These are phyloP conservation scores for Skeletonema marinoi DNA, from an alignment of 108 stramenopile species.

Conservation along the genomic window DNA sequence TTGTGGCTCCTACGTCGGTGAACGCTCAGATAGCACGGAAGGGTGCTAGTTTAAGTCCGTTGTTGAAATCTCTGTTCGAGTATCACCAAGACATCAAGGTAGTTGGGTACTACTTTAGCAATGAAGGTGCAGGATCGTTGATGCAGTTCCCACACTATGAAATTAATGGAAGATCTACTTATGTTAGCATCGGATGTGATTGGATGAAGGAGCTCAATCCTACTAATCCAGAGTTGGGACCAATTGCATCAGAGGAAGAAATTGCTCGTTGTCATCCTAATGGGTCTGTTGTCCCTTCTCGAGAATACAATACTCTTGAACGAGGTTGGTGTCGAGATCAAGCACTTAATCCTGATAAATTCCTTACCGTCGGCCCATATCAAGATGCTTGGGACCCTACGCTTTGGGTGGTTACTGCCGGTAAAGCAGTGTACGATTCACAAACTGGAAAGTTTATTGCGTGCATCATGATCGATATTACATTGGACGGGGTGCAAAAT, in stretches of 20 bases:
- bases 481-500: constrained; percentile 20
- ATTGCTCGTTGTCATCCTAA: constrained; percentile 50
- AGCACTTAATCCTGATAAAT: constrained; percentile 37
- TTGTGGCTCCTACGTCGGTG: constrained; percentile 33
- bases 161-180: constrained; percentile 7
- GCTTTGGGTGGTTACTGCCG: constrained; percentile 43
- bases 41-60: constrained; percentile 39
- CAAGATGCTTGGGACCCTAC: constrained; percentile 15
- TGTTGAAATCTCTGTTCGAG: constrained; percentile 60
- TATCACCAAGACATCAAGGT: constrained; percentile 32
- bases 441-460: constrained; percentile 50
- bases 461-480: constrained; percentile 50
- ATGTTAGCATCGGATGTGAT: constrained; percentile 56
- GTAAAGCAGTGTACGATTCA: constrained; percentile 46
- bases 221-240: constrained; percentile 23
- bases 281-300: constrained; percentile 28
- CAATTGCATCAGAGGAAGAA: constrained; percentile 50
- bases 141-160: constrained; percentile 39
- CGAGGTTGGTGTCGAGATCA: constrained; percentile 62
- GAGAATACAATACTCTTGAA: constrained; percentile 63
- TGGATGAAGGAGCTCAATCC: constrained; percentile 56
- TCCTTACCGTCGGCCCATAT: constrained; percentile 44
- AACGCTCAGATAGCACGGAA: constrained; percentile 33
- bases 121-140: constrained; percentile 54
- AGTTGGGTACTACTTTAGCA: constrained; percentile 50